Evolutionary conservation across 2,329 filamentous ascomycete species (phyloP).

Genomic region (Nakataea oryzae): DNA sequence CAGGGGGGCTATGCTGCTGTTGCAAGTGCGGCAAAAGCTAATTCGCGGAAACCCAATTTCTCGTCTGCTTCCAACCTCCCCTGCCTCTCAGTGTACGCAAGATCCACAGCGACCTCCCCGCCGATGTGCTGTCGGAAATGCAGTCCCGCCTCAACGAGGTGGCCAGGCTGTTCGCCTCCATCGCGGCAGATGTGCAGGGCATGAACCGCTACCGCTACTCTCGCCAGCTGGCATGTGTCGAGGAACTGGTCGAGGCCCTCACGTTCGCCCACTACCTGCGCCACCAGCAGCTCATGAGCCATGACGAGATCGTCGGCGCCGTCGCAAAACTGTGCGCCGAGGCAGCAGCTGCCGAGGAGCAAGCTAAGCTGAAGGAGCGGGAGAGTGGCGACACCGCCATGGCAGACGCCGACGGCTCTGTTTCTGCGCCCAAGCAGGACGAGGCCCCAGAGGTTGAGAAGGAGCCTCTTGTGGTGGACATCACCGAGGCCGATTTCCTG

Average conservation of each 20-base stretch:
- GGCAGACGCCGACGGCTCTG: conserved; percentile 6
- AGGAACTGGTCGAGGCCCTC: conserved; percentile 89
- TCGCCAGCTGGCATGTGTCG: conserved; percentile 70
- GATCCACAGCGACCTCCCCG: conserved; percentile 52
- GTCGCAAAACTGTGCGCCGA: conserved; percentile 24
- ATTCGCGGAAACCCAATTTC: neutral
- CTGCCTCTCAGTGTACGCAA: conserved; percentile 45
- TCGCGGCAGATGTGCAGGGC: conserved; percentile 64
- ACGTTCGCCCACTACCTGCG: conserved; percentile 83
- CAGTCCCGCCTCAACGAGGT: conserved; percentile 62
- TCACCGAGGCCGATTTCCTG: conserved; percentile 78
- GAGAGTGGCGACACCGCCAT: conserved; percentile 12
- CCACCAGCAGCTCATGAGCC: conserved; percentile 63
- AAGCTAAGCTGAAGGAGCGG: conserved; percentile 7
- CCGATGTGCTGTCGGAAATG: conserved; percentile 60
- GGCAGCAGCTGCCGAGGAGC: conserved; percentile 9
- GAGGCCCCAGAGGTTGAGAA: conserved; percentile 8
- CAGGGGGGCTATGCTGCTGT: neutral
- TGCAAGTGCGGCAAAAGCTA: neutral
- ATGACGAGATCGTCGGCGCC: conserved; percentile 43
- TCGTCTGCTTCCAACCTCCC: neutral
- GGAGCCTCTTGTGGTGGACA: conserved; percentile 34
- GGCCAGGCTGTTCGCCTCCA: conserved; percentile 50
- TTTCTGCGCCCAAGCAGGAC: neutral
- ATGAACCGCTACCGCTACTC: conserved; percentile 78